Evolutionary conservation across 2,329 filamentous ascomycete genomes (phyloP), one percentile per base, ranked within the genome.

Genomic region (Verticillium nubilum): DNA sequence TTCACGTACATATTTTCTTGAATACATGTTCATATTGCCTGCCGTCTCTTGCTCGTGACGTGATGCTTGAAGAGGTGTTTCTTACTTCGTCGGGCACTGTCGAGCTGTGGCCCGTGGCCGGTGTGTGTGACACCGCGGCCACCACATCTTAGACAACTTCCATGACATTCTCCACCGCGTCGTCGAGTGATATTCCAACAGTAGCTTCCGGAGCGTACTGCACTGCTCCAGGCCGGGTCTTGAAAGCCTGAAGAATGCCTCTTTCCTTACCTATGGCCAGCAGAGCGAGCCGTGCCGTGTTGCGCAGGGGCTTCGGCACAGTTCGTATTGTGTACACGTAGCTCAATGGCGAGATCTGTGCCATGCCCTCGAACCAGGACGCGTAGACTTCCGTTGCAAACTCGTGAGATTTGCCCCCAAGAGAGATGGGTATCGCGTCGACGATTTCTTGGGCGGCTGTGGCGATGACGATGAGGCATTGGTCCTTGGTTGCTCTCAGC

Each of bases 321-420:
- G 70, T 64, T 3, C 67, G 60, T 6, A 70, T 62, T 13, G 70
- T 58, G 33, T 68, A 72, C 23, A 76, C 64, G 1, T 68, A 59
- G 6, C 69, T 70, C 23, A 76, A 67, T 9, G 75, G 75, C 71
- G 74, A 77, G 17, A 76, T 66, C 28, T 76, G 60, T 65, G 70
- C 72, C 42, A 77, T 59, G 1, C 72, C 73, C 28, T 75, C 72
- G 58, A 76, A 75, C 42, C 75, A 62, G 17, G 56, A 23, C 42
- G 37, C 27, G 42, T 31, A 25, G 26, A 19, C 17, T 9, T n/a
- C 52, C 3, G 52, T 53, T 5, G 52, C n/a, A 10, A 64, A 63
- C 35, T 65, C 62, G 2, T 62, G 61, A 10, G 63, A 58, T 23
- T 67, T 63, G 2, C 67, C 66, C 13, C 67, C 68, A 10, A 76